Conservation (phyloP, 2,329 filamentous ascomycete genomes). For the Pseudopithomyces maydicus region DNA sequence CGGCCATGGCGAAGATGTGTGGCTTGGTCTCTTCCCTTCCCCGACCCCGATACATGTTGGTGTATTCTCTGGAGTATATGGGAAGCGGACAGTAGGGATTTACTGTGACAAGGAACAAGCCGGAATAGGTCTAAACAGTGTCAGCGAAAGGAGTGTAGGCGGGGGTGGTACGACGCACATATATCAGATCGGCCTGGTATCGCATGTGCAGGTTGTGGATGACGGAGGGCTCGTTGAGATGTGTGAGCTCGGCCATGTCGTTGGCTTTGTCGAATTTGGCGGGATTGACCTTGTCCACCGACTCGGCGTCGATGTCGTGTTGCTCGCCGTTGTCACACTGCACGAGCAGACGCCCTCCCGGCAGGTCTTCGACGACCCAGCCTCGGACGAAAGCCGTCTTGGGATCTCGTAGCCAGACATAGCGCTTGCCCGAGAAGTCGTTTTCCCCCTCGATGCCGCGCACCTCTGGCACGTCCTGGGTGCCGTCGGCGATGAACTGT, state of each 20-base stretch:
- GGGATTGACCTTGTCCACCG: constrained; percentile 97
- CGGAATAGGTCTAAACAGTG: constrained; percentile 79
- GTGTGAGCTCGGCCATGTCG: constrained; percentile 98
- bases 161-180: constrained; percentile 53
- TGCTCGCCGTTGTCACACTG: constrained; percentile 97
- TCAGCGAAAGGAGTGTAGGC: constrained; percentile 3
- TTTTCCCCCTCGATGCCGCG: constrained; percentile 92
- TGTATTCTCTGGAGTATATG: constrained; percentile 95
- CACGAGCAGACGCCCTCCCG: constrained; percentile 72
- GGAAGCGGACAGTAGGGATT: constrained; percentile 95
- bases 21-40: constrained; percentile 93
- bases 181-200: constrained; percentile 95
- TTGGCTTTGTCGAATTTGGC: constrained; percentile 99
- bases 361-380: constrained; percentile 84
- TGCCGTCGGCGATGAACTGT: constrained; percentile 87
- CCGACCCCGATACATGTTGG: constrained; percentile 96
- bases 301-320: constrained; percentile 82
- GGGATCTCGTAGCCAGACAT: constrained; percentile 94
- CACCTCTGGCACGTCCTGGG: constrained; percentile 63
- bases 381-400: constrained; percentile 89
- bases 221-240: constrained; percentile 96
- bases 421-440: constrained; percentile 97
- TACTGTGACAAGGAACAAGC: constrained; percentile 93
- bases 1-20: constrained; percentile 97
- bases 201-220: constrained; percentile 95